Percentiles rank a stretch among this genome's conserved stretches.
phyloP scores from a whole-genome alignment of 2,329 filamentous ascomycete species.

The Colletotrichum truncatum region DNA sequence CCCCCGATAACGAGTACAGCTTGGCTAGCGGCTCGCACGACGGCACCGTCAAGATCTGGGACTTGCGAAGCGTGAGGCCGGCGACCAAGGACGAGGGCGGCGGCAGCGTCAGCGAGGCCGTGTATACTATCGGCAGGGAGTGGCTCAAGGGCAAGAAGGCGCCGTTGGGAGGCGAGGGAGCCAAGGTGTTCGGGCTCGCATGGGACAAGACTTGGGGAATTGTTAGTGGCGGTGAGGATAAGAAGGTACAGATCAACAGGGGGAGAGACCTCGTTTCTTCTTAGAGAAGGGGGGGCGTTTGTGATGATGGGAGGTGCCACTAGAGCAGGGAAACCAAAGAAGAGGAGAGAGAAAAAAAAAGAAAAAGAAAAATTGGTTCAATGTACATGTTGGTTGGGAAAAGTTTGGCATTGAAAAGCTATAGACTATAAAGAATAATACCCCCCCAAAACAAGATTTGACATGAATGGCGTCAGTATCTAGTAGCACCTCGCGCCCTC shows the following conservation, averaged over 20 bases:
- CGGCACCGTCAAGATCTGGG: constrained; percentile 93
- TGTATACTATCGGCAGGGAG: constrained; percentile 81
- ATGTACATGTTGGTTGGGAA: constrained; percentile 26
- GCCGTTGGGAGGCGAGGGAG: constrained; percentile 78
- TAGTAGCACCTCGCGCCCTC: background rate
- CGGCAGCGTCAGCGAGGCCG: constrained; percentile 73
- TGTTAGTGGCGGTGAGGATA: constrained; percentile 92
- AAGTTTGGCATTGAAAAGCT: constrained; percentile 26
- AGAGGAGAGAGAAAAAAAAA: background rate
- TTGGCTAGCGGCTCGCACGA: constrained; percentile 92
- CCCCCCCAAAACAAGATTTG: constrained; percentile 11
- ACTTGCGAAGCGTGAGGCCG: constrained; percentile 77
- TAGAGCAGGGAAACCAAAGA: too few species aligned
- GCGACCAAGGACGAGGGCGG: constrained; percentile 68
- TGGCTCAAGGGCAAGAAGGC: constrained; percentile 72
- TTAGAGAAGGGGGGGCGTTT: constrained; percentile 34
- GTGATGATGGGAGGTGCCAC: too few species aligned
- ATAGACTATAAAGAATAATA: constrained; percentile 32
- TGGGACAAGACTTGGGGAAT: constrained; percentile 92
- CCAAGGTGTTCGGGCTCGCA: constrained; percentile 87
- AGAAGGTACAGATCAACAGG: constrained; percentile 90
- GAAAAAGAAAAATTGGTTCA: background rate
- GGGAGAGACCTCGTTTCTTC: constrained; percentile 60
- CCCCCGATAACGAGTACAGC: constrained; percentile 77
- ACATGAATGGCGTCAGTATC: background rate